These are phyloP conservation scores for Diaporthe velutina DNA, from an alignment of 2,329 filamentous ascomycete species.

Conservation along the genomic window DNA sequence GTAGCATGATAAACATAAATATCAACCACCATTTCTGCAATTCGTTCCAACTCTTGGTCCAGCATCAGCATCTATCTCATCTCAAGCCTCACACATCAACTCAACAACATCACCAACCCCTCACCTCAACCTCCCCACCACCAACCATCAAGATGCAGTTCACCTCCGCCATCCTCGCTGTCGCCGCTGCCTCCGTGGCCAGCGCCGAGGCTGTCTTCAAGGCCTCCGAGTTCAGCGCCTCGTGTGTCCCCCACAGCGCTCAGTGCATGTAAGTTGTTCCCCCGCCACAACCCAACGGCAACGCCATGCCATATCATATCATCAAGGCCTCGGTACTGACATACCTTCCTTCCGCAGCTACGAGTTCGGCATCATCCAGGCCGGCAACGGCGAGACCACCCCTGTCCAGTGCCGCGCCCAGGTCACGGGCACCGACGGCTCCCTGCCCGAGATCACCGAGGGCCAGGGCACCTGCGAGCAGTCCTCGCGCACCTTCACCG, in stretches of 20 bases:
- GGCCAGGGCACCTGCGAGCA: conserved; percentile 46
- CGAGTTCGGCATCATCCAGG: conserved; percentile 27
- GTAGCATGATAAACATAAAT: conserved; percentile 6
- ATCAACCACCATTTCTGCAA: conserved; percentile 6
- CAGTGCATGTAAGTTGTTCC: conserved; percentile 33
- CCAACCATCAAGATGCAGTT: conserved; percentile 40
- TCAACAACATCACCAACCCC: neutral
- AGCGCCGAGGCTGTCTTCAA: conserved; percentile 24
- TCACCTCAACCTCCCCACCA: conserved; percentile 3
- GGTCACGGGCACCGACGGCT: conserved; percentile 37
- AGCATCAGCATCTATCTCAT: conserved; percentile 18
- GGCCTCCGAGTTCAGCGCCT: conserved; percentile 27
- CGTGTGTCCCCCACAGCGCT: conserved; percentile 34
- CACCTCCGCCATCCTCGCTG: conserved; percentile 33
- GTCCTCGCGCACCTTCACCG: conserved; percentile 48
- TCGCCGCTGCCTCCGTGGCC: conserved; percentile 36
- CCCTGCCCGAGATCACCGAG: conserved; percentile 48
- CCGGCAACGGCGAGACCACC: conserved; percentile 27
- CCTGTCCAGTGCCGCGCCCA: conserved; percentile 20
- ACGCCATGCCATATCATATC: neutral
- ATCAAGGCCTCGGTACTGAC: neutral
- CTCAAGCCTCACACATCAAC: conserved; percentile 5
- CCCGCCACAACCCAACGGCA: neutral
- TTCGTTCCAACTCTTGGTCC: neutral
- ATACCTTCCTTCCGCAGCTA: conserved; percentile 1